A percentile compares a stretch with the other conserved stretches of the same genome.
phyloP scores from a whole-genome alignment of 2,329 filamentous ascomycete species.

The Fusarium aywerte region DNA sequence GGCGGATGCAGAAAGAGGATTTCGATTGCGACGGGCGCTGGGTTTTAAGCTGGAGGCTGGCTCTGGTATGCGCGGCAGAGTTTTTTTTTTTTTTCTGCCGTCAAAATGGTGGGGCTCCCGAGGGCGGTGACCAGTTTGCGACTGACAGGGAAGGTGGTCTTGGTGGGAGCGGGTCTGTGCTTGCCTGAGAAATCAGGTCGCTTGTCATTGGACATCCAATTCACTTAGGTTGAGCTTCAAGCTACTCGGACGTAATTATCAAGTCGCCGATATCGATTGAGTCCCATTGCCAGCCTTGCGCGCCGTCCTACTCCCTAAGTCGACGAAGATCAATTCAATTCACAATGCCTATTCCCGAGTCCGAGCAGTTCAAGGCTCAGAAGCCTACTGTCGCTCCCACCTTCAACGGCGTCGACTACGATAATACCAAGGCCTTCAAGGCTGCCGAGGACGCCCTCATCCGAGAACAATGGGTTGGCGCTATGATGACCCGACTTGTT shows the following conservation, averaged over 20 bases:
- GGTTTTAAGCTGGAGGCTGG: constrained; percentile 45
- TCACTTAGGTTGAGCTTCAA: constrained; percentile 45
- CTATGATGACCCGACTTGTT: constrained; percentile 88
- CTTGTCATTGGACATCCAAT: constrained; percentile 40
- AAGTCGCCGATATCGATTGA: constrained; percentile 44
- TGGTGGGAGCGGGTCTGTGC: constrained; percentile 15
- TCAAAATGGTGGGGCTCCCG: constrained; percentile 49
- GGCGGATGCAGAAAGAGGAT: constrained; percentile 35
- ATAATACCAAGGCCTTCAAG: constrained; percentile 83
- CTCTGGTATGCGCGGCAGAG: constrained; percentile 34
- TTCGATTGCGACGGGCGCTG: constrained; percentile 25
- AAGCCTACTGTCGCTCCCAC: constrained; percentile 85
- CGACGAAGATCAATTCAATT: constrained; percentile 25
- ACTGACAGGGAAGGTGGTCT: constrained; percentile 39
- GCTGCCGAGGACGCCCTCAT: constrained; percentile 84
- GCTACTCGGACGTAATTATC: constrained; percentile 36
- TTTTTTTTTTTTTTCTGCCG: constrained; percentile 48
- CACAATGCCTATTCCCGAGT: constrained; percentile 85
- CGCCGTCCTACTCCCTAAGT: constrained; percentile 24
- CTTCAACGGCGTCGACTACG: constrained; percentile 88
- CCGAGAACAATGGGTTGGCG: constrained; percentile 87
- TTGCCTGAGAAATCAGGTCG: constrained; percentile 50
- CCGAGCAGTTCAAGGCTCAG: constrained; percentile 81
- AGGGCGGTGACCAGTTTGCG: constrained; percentile 51
- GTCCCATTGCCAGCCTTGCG: constrained; percentile 31